These are phyloP conservation scores for Citrus trifoliata DNA, from an alignment of 345 rosid species.

Conservation along the genomic window DNA sequence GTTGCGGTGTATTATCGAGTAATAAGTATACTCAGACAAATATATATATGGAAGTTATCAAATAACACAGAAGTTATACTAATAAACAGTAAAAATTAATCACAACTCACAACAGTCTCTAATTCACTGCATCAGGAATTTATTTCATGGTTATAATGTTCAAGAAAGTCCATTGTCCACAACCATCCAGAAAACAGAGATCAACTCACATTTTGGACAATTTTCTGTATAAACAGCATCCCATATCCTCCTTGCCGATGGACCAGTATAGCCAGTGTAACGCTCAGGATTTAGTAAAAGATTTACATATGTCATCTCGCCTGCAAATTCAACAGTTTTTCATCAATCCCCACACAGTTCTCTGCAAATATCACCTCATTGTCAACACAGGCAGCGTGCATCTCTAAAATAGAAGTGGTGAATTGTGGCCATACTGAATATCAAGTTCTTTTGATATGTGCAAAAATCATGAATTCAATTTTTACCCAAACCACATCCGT, in stretches of 20 bases:
- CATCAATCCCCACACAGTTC: neutral
- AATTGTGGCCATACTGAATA: too few species aligned
- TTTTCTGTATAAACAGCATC: constrained; percentile 61
- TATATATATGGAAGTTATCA: too few species aligned
- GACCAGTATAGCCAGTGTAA: constrained; percentile 56
- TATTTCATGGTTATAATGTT: too few species aligned
- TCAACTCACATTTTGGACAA: constrained; percentile 51
- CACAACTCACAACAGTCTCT: too few species aligned
- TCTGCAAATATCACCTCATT: neutral
- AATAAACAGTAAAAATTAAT: too few species aligned
- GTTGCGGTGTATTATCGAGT: too few species aligned
- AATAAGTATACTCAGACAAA: too few species aligned
- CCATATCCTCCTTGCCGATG: constrained; percentile 70
- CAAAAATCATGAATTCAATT: neutral
- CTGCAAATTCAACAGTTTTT: constrained; percentile 20
- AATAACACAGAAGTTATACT: too few species aligned
- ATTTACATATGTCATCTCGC: constrained; percentile 61
- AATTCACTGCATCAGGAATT: too few species aligned
- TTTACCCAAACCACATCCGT: too few species aligned
- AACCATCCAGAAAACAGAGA: too few species aligned
- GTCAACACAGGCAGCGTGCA: neutral
- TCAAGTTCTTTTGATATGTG: neutral
- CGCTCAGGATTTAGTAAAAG: constrained; percentile 60
- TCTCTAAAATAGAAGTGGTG: neutral
- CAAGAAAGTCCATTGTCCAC: too few species aligned